Evolutionary conservation across 106 monocot species (phyloP), one percentile per base, ranked within the genome.

Genomic region (Chionographis japonica): DNA sequence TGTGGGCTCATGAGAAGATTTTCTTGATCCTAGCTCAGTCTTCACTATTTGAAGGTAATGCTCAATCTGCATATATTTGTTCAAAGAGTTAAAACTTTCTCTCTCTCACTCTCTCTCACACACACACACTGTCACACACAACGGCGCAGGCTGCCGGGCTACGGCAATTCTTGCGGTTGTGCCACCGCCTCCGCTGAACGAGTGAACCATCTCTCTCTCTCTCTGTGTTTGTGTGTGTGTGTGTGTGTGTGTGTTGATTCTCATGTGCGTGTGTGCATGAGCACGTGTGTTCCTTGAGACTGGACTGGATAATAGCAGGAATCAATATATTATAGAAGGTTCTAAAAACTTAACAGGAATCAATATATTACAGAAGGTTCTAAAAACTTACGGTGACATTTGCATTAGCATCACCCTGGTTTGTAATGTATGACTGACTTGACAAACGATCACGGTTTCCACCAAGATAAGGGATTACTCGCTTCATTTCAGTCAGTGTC

Each of bases 21-120:
- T 87, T 56, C 68, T 82, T 68, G 92, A 73, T 35, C 78, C 63
- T 52, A 97, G 42, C 76, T 97, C 89, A 15, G 92, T 89, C 71
- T 97, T 97, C 41, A 97, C 97, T 4, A 92, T 61, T 63, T 97
- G 97, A 42, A 97, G 76, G 63, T 92, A 97, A 75, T 97, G 97
- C 78, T 97, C 97, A 62, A 97, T 97, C 93, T 93, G 74, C 57
- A 75, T 1, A 76, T 43, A 58, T 4, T 69, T 11, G 68, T 13
- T 3, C 50, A 19, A 16, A 6, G 27, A 0, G 36, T 18, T 42
- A 12, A 37, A 15, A 18, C 19, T 50, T 2, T 46, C 46, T 27
- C 27, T 27, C 27, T 27, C 27, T 27, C 27, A 0, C 27, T 27
- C 27, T 27, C 27, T 27, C 27, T 27, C 27, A 0, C 27, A 27